These are phyloP conservation scores for Adansonia digitata DNA, from an alignment of 345 rosid genomes.

Conservation along the genomic window DNA sequence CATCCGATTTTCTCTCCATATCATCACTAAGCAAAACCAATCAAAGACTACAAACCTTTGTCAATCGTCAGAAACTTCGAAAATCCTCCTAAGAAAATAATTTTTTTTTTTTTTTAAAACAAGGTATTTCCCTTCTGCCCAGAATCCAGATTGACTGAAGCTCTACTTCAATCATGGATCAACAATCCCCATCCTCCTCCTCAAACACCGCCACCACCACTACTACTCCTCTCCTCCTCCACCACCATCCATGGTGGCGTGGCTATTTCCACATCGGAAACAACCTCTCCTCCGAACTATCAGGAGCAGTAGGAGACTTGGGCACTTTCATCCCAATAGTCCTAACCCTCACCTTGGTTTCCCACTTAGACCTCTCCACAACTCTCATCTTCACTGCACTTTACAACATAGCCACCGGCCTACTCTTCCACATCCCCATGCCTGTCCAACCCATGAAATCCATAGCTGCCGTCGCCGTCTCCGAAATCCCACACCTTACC, in stretches of 20 bases:
- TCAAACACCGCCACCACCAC: not conserved
- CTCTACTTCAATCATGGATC: not conserved
- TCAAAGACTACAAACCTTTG: not conserved
- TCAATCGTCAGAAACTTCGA: not conserved
- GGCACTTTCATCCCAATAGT: slow-evolving; percentile 82
- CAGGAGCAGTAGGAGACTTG: slow-evolving; percentile 83
- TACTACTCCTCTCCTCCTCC: slow-evolving; percentile 3
- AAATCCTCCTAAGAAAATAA: not conserved
- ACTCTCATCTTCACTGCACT: slow-evolving; percentile 72
- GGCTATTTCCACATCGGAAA: slow-evolving; percentile 39
- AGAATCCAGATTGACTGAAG: no score
- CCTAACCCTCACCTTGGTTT: slow-evolving; percentile 58
- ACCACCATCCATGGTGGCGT: slow-evolving; percentile 31
- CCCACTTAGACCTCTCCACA: slow-evolving; percentile 62
- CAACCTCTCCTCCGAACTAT: slow-evolving; percentile 51
- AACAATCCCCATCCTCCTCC: not conserved
- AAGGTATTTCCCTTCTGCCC: not conserved
- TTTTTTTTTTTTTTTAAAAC: no score
- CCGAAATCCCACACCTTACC: slow-evolving; percentile 63
- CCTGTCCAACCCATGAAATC: slow-evolving; percentile 91
- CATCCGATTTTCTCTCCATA: not conserved
- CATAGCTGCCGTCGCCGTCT: slow-evolving; percentile 76
- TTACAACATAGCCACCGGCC: slow-evolving; percentile 71
- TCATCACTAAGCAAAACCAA: not conserved
- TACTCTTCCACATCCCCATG: slow-evolving; percentile 79